A percentile compares a stretch with the other conserved stretches of the same genome.
These are phyloP conservation scores for Raphanus raphanistrum DNA, from an alignment of 345 rosid species.

Conservation along the genomic window DNA sequence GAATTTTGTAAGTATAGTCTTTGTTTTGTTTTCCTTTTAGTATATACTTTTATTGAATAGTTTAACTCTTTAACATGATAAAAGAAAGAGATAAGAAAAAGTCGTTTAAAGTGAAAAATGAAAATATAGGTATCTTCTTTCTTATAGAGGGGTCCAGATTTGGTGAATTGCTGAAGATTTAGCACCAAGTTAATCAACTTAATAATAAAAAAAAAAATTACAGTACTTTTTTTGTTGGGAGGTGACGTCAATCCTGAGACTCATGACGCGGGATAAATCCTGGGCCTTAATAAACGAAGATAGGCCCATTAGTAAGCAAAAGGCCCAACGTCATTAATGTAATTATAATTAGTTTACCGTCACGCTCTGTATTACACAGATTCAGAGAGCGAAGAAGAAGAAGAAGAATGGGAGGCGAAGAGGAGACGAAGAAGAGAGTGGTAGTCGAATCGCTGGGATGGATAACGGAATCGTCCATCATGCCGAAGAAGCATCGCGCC, in stretches of 20 bases:
- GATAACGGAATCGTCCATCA: slow-evolving; percentile 85
- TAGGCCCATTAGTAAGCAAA: background rate
- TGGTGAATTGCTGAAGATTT: background rate
- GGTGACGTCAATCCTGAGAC: background rate
- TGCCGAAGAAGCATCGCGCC: slow-evolving; percentile 85
- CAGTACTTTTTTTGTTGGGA: background rate
- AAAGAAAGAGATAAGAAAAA: background rate
- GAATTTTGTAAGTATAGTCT: background rate
- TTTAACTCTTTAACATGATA: background rate
- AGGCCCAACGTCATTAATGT: background rate
- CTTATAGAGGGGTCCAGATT: background rate
- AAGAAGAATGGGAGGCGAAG: background rate
- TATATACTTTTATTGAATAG: background rate
- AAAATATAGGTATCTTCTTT: background rate
- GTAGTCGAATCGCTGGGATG: slow-evolving; percentile 89
- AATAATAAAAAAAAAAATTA: background rate
- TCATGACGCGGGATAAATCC: background rate
- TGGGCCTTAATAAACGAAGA: background rate
- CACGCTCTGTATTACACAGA: slow-evolving; percentile 6
- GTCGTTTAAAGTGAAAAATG: background rate
- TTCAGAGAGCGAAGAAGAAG: background rate
- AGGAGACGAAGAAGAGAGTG: background rate
- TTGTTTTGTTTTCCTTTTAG: background rate
- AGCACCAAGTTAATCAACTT: background rate
- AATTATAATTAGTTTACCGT: background rate